These are phyloP conservation scores for Sergeia podlipaevii DNA, from an alignment of 208 protist species.

Conservation along the genomic window DNA sequence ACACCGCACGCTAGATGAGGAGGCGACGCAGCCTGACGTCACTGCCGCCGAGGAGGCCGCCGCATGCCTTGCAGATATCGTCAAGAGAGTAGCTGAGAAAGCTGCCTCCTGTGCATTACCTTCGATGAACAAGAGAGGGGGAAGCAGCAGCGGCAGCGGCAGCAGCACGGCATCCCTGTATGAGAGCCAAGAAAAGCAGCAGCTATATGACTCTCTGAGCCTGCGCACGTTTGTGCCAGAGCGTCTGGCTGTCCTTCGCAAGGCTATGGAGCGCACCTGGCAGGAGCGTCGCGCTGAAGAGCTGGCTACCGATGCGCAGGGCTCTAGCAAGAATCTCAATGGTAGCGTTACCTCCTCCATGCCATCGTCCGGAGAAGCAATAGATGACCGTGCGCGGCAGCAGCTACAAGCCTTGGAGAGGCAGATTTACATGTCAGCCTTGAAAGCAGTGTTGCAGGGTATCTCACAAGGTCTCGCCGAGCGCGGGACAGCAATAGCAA, in stretches of 20 bases:
- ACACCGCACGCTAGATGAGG: constrained; percentile 36
- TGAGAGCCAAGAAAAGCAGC: no score
- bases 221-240: constrained; percentile 10
- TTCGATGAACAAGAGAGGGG: no score
- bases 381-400: constrained; percentile 4
- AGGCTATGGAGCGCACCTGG: constrained; percentile 28
- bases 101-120: no score
- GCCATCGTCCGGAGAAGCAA: not conserved
- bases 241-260: constrained; percentile 21
- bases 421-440: constrained; percentile 2
- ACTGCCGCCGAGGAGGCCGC: constrained; percentile 32
- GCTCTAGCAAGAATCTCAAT: not conserved
- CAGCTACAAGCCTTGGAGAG: constrained; percentile 5
- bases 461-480: not conserved
- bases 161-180: no score
- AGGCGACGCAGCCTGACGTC: constrained; percentile 27
- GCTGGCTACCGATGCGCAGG: not conserved
- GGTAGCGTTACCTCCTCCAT: not conserved
- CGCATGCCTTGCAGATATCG: constrained; percentile 9
- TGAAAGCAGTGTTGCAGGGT: constrained; percentile 3
- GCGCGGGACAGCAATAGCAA: no score
- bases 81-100: no score
- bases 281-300: constrained; percentile 30
- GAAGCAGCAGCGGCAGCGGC: no score
- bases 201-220: no score